These are phyloP conservation scores for Verticillium klebahnii DNA, from an alignment of 2,329 filamentous ascomycete species.

Conservation along the genomic window DNA sequence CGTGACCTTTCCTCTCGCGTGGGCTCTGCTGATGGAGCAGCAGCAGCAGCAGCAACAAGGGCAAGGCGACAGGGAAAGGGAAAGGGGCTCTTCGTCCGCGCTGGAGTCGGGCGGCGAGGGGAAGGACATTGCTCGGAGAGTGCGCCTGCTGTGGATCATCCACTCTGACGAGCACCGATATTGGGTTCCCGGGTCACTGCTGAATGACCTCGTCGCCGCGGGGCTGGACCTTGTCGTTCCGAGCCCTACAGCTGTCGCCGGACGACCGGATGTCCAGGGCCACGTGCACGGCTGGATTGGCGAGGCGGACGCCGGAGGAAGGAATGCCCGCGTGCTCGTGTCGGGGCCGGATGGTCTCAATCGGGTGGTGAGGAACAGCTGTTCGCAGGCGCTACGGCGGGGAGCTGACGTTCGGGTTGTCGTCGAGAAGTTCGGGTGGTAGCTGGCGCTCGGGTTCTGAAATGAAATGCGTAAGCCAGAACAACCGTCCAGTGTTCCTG, in stretches of 20 bases:
- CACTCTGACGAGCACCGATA: conserved; percentile 45
- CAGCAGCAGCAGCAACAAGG: not conserved
- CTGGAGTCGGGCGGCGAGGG: conserved; percentile 3
- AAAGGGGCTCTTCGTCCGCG: not conserved
- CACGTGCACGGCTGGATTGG: conserved; percentile 34
- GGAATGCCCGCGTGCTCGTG: conserved; percentile 47
- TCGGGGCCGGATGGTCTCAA: conserved; percentile 61
- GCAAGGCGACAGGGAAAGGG: not conserved
- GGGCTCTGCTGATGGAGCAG: conserved; percentile 35
- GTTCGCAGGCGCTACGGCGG: conserved; percentile 39
- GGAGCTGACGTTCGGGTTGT: conserved; percentile 47
- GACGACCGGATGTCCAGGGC: conserved; percentile 45
- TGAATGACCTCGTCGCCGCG: conserved; percentile 41
- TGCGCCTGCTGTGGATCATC: conserved; percentile 56
- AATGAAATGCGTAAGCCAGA: not conserved
- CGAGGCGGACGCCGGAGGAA: conserved; percentile 16
- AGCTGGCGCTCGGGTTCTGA: not conserved
- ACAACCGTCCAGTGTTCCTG: not conserved
- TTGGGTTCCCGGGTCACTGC: conserved; percentile 47
- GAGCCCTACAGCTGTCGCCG: conserved; percentile 46
- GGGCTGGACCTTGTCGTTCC: conserved; percentile 51
- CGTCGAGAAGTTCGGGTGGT: conserved; percentile 69
- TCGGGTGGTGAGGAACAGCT: conserved; percentile 53
- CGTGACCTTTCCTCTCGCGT: conserved; percentile 57
- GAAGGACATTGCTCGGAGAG: conserved; percentile 21